Base-by-base conservation (phyloP, 768 basidiomycete genomes). In the Austroboletus festivus region DNA sequence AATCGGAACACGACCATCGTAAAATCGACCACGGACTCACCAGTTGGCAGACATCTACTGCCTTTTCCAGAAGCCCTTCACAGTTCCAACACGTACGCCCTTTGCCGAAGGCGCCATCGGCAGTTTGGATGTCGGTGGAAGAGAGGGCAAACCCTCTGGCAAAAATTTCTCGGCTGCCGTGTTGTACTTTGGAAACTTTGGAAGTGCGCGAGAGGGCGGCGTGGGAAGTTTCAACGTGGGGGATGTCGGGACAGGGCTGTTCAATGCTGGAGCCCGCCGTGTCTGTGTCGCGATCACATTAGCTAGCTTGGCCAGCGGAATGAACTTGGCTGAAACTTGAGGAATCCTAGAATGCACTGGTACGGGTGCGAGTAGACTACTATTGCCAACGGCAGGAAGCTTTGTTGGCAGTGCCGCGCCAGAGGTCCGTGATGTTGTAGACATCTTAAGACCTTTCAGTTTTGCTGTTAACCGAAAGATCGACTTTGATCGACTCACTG, bases 21-120 rank as follows among this genome's bases (percentile, higher is more conserved):
- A 38, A 19, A 3, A 22, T 28, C 18, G 12, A 21, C n/a, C 9
- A 3, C 2, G 1, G 30, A 47, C 62, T 50, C 48, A 59, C 62
- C 18, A 34, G 26, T 21, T 38, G 26, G 20, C 19, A 13, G 16
- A 34, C 4, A 5, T 10, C 16, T 34, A 34, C 12, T 34, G 57
- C 44, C 61, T 53, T 38, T 63, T 65, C 64, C 64, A 65, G 54
- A 65, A 65, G 18, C 64, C 64, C 33, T 42, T 68, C 45, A 65
- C 64, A n/a, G 64, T 68, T 28, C 42, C 54, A 39, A 54, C 51
- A 12, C 63, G 63, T 4, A 46, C 15, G 10, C 37, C 41, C 38
- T 68, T 65, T 40, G 34, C 22, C 3, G 59, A 54, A 38, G 62
- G 47, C 40, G 62, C 65, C 42, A 68, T 60, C 12, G 61, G 66